Evolutionary conservation across 2,329 filamentous ascomycete species (phyloP).

Genomic region (Cytospora leucostoma): DNA sequence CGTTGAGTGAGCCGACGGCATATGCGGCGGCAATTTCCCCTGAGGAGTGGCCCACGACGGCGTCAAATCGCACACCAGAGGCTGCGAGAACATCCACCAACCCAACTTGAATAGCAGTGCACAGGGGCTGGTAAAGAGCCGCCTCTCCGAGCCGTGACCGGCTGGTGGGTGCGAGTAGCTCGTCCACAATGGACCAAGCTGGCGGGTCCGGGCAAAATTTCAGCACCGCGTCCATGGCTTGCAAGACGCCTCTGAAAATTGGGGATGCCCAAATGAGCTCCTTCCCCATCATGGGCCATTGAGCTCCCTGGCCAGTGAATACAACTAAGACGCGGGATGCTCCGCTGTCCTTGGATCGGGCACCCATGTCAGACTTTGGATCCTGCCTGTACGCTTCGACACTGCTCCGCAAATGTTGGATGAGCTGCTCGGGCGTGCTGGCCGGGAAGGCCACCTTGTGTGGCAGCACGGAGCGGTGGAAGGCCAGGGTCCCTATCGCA

Average conservation of each 20-base stretch:
- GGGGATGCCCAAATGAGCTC: conserved; percentile 34
- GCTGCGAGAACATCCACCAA: conserved; percentile 38
- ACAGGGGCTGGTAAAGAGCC: conserved; percentile 30
- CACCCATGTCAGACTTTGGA: background rate
- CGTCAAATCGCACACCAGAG: conserved; percentile 30
- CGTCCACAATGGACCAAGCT: conserved; percentile 15
- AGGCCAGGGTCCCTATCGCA: background rate
- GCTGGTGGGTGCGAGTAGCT: background rate
- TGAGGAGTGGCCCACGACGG: conserved; percentile 35
- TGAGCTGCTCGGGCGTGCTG: conserved; percentile 31
- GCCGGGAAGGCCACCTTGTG: no score
- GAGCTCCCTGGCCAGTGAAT: conserved; percentile 21
- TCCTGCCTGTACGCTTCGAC: no score
- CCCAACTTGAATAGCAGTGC: conserved; percentile 44
- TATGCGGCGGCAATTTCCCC: conserved; percentile 27
- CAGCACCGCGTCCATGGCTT: background rate
- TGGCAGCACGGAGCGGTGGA: no score
- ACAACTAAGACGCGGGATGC: background rate
- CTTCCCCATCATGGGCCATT: conserved; percentile 14
- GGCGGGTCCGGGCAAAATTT: conserved; percentile 2
- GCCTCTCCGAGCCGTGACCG: conserved; percentile 19
- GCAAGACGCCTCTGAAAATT: background rate
- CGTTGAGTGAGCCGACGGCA: conserved; percentile 1
- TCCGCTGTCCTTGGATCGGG: background rate
- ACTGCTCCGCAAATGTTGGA: no score